Percentiles rank a stretch among this genome's conserved stretches.
Conservation (phyloP, 352 stramenopile species). For the Phytophthora sp. region DNA sequence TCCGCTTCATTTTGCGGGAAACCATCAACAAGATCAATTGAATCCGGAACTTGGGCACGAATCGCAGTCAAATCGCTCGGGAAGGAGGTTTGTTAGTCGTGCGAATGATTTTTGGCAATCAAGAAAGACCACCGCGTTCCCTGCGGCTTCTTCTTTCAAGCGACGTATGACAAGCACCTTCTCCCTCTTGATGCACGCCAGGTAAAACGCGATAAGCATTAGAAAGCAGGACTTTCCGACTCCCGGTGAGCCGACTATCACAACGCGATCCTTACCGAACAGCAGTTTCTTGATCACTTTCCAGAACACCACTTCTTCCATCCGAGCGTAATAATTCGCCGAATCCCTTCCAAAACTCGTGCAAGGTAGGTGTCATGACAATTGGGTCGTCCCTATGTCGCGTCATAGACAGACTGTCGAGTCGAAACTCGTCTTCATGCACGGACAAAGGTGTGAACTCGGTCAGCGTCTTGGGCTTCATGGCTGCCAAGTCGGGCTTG, state of each 20-base stretch:
- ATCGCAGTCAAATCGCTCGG: not conserved
- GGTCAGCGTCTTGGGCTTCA: not conserved
- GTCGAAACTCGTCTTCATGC: too few species aligned
- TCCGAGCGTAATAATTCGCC: slow-evolving; percentile 14
- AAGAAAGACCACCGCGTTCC: slow-evolving; percentile 21
- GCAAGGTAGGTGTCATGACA: too few species aligned
- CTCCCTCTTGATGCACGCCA: slow-evolving; percentile 17
- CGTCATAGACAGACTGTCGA: too few species aligned
- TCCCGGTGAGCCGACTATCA: slow-evolving; percentile 25
- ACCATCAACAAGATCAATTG: slow-evolving; percentile 25
- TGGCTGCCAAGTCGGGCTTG: not conserved
- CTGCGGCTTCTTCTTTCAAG: slow-evolving; percentile 6
- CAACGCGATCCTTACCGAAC: slow-evolving; percentile 2
- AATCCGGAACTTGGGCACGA: not conserved
- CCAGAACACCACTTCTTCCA: slow-evolving; percentile 21
- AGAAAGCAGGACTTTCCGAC: slow-evolving; percentile 33
- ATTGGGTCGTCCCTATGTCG: too few species aligned
- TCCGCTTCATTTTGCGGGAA: slow-evolving; percentile 9
- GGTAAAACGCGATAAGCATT: slow-evolving; percentile 23
- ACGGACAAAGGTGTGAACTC: too few species aligned
- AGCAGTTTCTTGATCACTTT: slow-evolving; percentile 9
- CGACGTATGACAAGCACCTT: slow-evolving; percentile 29
- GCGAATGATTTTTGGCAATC: slow-evolving; percentile 11
- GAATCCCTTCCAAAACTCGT: too few species aligned
- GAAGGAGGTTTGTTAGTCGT: slow-evolving; percentile 2